Conservation (phyloP, 2,329 filamentous ascomycete species). For the Paecilomyces variotii region DNA sequence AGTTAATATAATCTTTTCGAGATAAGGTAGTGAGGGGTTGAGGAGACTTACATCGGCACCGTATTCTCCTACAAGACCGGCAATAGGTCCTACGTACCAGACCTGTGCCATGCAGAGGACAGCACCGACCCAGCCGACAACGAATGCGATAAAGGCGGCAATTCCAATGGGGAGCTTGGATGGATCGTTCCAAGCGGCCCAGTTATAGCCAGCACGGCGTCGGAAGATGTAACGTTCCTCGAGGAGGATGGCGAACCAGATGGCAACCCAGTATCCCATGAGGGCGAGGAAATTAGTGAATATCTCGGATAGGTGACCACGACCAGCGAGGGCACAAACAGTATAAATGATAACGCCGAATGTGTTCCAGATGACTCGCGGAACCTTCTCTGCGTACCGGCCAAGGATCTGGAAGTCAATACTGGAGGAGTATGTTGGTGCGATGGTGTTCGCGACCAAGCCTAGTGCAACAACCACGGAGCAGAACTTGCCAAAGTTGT, state of each 20-base stretch:
- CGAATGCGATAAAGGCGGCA: constrained; percentile 54
- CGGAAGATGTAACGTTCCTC: constrained; percentile 57
- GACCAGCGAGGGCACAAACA: constrained; percentile 56
- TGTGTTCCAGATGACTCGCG: constrained; percentile 58
- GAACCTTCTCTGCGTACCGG: constrained; percentile 48
- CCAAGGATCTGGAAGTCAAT: constrained; percentile 63
- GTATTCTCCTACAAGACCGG: constrained; percentile 48
- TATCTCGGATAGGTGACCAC: constrained; percentile 53
- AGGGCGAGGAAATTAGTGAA: constrained; percentile 63
- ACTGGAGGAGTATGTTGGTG: constrained; percentile 56
- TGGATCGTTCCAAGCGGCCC: constrained; percentile 53
- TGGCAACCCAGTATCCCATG: constrained; percentile 63
- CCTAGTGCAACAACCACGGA: constrained; percentile 57
- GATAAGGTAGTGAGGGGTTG: neutral
- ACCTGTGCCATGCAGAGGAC: constrained; percentile 62
- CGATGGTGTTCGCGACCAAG: constrained; percentile 57
- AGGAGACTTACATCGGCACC: constrained; percentile 46
- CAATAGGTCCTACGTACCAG: constrained; percentile 60
- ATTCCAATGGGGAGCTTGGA: constrained; percentile 54
- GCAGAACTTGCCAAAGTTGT: constrained; percentile 59
- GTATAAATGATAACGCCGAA: constrained; percentile 55
- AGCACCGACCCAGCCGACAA: constrained; percentile 57
- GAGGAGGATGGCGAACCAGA: constrained; percentile 55
- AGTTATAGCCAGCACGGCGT: constrained; percentile 46
- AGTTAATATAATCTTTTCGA: constrained; percentile 10